Base-by-base conservation (phyloP, 2,329 filamentous ascomycete species). In the Cordyceps tenuipes region DNA sequence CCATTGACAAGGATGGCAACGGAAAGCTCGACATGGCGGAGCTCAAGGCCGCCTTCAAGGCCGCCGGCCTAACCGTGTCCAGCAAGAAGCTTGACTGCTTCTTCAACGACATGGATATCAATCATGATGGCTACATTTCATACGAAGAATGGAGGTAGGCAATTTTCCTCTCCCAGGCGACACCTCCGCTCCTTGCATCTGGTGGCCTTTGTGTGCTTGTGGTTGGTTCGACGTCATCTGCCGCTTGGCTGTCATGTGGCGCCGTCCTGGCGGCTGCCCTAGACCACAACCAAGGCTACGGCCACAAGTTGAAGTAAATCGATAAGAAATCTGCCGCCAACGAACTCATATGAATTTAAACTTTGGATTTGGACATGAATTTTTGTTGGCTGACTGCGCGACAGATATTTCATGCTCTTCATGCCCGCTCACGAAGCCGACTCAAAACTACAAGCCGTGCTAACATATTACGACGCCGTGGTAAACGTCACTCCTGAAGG, bases 141-240 rank as follows among this genome's bases (percentile, higher is more conserved):
- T 97, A 96, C 74, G 86, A 91, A 65, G 94, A 99, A 81, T 97
- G 94, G 94, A 87, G 93, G 93, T 97, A 85, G 75, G 87, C n/a
- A 57, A 43, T 58, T 64, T 61, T 62, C 8, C 51, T 55, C 59
- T 29, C 57, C 41, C 61, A 46, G 52, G 29, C 54, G 41, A 56
- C 50, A 36, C 29, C 29, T 8, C 19, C 29, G 21, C 13, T 41
- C n/a, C 53, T 51, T 31, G 21, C 23, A 31, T 5, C 29, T 10
- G 7, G 17, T 51, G 44, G 41, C 13, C 36, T 31, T 5, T 34
- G 57, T 29, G 23, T 21, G 48, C 47, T 31, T 29, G 51, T 52
- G 53, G 34, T 61, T 50, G 53, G 29, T 49, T 57, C 48, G 36
- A 51, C 36, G 66, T 66, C 66, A 67, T 67, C 65, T 66, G 67